Evolutionary conservation across 2,329 filamentous ascomycete species (phyloP), one percentile per base, ranked within the genome.

Genomic region (Pseudogymnoascus sp.): DNA sequence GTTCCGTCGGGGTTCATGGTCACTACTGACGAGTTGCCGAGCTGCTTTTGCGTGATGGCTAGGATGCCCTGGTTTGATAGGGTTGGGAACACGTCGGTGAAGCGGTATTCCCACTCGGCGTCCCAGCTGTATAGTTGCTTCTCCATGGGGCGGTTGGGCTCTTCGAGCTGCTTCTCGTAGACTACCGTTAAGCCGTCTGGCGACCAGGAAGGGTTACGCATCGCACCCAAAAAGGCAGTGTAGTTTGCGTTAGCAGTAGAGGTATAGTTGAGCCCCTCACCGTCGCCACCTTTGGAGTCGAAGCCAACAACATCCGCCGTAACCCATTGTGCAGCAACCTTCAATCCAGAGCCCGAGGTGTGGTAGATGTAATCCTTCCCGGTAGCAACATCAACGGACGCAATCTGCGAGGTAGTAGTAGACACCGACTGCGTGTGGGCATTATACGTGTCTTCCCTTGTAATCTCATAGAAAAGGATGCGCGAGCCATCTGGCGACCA

Each of bases 41-140:
- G 70, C 63, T 78, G 74, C 64, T 77, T 78, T 63, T 75, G 69
- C 0, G 76, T 78, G 17, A 75, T 72, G 11, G 71, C 74, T 0
- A 77, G 67, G 1, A 65, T 68, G n/a, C 65, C 64, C 44, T 66
- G 64, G 10, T 35, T 72, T 66, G 53, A 67, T 63, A 64, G 61
- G 47, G 63, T 64, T 57, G 77, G 77, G 68, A 79, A 78, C 2
- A 79, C 75, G 62, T 79, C 77, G 50, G 73, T 77, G 70, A 76
- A 77, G 19, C 75, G 73, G 64, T 78, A 78, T 4, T 78, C 77
- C 73, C 73, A 78, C 4, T 77, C 73, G 6, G 44, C 36, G 44
- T 78, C 74, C 72, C 72, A 79, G 65, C 72, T 74, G 65, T 74
- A 78, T 5, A 78, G 70, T 44, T 69, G 44, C 67, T 76, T 75